Percentiles rank a stretch among this genome's conserved stretches.
These are phyloP conservation scores for Globomyces sp. DNA, from an alignment of 371 early-diverging fungal genomes.

Conservation along the genomic window DNA sequence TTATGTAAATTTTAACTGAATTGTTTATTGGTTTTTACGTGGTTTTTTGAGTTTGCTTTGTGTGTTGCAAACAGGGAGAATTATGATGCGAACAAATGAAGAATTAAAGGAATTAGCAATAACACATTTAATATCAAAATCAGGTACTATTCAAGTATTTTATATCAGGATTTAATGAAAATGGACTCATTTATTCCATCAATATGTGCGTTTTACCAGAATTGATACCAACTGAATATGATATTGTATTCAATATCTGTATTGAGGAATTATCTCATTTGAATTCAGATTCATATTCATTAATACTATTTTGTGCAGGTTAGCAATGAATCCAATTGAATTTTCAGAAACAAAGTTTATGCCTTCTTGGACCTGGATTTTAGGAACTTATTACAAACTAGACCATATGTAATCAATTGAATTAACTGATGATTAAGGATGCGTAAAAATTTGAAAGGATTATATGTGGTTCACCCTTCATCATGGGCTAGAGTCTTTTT, in stretches of 20 bases:
- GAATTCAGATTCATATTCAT: constrained; percentile 2
- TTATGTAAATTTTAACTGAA: background rate
- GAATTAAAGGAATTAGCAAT: too few relatives aligned
- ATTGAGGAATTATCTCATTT: background rate
- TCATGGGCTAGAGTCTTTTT: constrained; percentile 66
- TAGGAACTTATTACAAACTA: constrained; percentile 76
- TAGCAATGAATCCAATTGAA: background rate
- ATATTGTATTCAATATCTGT: background rate
- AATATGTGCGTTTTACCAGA: background rate
- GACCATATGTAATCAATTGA: constrained; percentile 59
- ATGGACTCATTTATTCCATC: too few relatives aligned
- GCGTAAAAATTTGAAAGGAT: constrained; percentile 86
- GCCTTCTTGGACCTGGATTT: constrained; percentile 83
- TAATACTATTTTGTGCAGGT: constrained; percentile 10
- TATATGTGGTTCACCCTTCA: constrained; percentile 86
- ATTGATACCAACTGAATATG: constrained; percentile 1
- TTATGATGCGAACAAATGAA: too few relatives aligned
- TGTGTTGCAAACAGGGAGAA: too few relatives aligned
- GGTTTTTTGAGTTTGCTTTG: too few relatives aligned
- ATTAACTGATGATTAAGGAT: constrained; percentile 7
- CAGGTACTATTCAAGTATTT: too few relatives aligned
- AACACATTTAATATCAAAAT: too few relatives aligned
- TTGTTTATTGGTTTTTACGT: too few relatives aligned
- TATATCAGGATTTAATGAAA: too few relatives aligned
- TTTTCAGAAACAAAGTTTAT: constrained; percentile 74